Percentiles rank a stretch among this genome's conserved stretches.
phyloP scores from a whole-genome alignment of 2,329 filamentous ascomycete genomes.

The Xylaria digitata region DNA sequence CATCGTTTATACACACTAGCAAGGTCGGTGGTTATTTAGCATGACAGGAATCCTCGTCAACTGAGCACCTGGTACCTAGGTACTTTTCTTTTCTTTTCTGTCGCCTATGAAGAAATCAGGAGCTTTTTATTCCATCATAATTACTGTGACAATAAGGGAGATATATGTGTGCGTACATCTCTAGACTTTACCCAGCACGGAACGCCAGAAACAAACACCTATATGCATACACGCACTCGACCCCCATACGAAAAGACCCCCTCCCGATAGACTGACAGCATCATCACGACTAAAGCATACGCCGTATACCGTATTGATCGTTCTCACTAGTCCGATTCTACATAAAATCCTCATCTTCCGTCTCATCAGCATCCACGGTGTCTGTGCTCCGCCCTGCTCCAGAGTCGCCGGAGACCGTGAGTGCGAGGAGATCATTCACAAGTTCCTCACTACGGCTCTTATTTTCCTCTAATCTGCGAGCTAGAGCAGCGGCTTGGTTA shows the following conservation, averaged over 20 bases:
- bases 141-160: neutral
- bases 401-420: constrained; percentile 42
- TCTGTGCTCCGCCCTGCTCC: constrained; percentile 32
- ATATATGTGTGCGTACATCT: neutral
- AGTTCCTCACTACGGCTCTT: constrained; percentile 50
- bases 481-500: constrained; percentile 34
- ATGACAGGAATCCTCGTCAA: neutral
- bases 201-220: constrained; percentile 24
- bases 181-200: neutral
- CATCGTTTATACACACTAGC: neutral
- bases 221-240: neutral
- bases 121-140: constrained; percentile 16
- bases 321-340: constrained; percentile 21
- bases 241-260: neutral
- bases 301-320: neutral
- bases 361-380: constrained; percentile 46
- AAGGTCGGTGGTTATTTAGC: neutral
- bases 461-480: constrained; percentile 43
- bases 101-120: neutral
- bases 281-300: neutral
- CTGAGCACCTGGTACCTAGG: neutral
- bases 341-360: constrained; percentile 50
- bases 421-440: constrained; percentile 49
- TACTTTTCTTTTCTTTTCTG: no score
- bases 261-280: neutral